Evolutionary conservation across 208 protist species (phyloP).

Genomic region (Phytomonas francai): DNA sequence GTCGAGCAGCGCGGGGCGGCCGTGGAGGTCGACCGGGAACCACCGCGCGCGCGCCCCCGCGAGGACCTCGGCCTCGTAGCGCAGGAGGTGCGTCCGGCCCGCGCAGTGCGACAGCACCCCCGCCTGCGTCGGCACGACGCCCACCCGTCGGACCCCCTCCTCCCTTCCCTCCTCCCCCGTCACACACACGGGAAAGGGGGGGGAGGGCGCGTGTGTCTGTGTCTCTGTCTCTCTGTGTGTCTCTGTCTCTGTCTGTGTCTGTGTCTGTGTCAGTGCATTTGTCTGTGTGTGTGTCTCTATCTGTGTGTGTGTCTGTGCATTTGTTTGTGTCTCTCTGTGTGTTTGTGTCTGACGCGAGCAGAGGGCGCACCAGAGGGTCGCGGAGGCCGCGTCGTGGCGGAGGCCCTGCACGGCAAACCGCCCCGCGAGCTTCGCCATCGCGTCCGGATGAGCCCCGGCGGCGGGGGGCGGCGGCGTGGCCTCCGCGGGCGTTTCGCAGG

Average conservation of each 20-base stretch:
- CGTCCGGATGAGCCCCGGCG: no score
- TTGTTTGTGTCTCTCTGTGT: background rate
- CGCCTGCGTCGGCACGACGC: no score
- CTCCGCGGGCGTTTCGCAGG: no score
- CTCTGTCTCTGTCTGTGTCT: no score
- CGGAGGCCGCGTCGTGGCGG: slow-evolving; percentile 15
- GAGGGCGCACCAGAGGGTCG: slow-evolving; percentile 20
- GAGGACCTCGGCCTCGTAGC: slow-evolving; percentile 37
- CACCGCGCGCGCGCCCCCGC: slow-evolving; percentile 27
- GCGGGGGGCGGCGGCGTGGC: no score
- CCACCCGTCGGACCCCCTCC: no score
- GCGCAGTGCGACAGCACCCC: slow-evolving; percentile 45
- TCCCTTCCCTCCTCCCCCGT: no score
- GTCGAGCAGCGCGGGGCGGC: slow-evolving; percentile 58
- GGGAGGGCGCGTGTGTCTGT: background rate
- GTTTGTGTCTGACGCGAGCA: no score
- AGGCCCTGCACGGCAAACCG: slow-evolving; percentile 34
- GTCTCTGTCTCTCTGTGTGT: no score
- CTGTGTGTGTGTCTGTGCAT: background rate
- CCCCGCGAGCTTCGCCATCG: slow-evolving; percentile 14
- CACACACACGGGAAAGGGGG: background rate
- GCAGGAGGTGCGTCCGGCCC: slow-evolving; percentile 39
- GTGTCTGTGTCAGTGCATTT: no score
- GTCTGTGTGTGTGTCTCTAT: background rate
- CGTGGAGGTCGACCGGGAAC: slow-evolving; percentile 62